phyloP scores from a whole-genome alignment of 345 rosid genomes.

The Bruguiera sexangula region DNA sequence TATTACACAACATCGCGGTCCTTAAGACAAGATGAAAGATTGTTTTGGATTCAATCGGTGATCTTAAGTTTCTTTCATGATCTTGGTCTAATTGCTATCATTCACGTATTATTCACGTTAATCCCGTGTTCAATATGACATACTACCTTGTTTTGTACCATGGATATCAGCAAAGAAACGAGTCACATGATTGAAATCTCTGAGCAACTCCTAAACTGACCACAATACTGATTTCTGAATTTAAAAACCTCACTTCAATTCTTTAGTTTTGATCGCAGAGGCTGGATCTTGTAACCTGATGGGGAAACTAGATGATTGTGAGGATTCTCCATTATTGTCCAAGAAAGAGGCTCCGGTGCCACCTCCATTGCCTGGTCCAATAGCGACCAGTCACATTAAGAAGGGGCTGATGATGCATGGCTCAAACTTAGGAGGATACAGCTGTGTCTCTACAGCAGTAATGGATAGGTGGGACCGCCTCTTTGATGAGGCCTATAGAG shows the following conservation, averaged over 20 bases:
- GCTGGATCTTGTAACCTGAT: not conserved
- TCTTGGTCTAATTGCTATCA: no score
- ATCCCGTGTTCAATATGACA: no score
- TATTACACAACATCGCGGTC: no score
- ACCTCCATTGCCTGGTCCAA: slow-evolving; percentile 50
- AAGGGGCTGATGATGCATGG: slow-evolving; percentile 15
- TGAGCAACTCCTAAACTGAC: not conserved
- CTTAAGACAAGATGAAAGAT: no score
- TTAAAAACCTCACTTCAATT: not conserved
- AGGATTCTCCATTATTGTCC: slow-evolving; percentile 4
- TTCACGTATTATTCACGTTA: no score
- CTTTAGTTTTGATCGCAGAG: slow-evolving; percentile 5
- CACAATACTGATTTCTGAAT: not conserved
- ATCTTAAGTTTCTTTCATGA: no score
- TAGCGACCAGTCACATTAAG: slow-evolving; percentile 19
- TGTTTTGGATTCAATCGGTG: no score
- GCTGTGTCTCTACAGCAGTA: slow-evolving; percentile 35
- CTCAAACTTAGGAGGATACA: slow-evolving; percentile 19
- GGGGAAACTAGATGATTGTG: slow-evolving; percentile 15
- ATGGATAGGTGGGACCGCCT: slow-evolving; percentile 66
- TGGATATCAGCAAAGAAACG: no score
- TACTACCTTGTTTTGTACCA: no score
- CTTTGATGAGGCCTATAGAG: slow-evolving; percentile 65
- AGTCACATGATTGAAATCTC: not conserved
- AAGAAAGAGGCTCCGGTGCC: slow-evolving; percentile 37